Evolutionary conservation across 176 grass and related monocot species (phyloP), one percentile per base, ranked within the genome.

Genomic region (Puccinellia tenuiflora): DNA sequence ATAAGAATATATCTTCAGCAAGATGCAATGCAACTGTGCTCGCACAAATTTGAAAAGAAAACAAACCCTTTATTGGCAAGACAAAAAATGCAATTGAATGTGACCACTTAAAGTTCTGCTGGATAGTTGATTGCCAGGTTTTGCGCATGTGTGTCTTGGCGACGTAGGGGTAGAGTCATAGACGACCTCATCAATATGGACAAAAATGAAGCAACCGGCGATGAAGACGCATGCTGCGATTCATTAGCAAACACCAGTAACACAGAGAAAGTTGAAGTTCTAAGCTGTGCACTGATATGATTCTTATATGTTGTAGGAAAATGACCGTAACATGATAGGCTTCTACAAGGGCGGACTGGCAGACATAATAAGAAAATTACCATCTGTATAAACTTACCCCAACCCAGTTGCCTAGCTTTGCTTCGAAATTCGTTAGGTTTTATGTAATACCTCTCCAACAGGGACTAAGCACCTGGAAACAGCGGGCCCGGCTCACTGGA

Each of bases 31-130:
- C 31, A 5, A 53, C 30, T 22, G 73, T 76, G 30, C 48, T 12
- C 1, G 13, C 30, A 9, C 31, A 52, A 76, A 55, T 15, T 37
- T 76, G 4, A n/a, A 55, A 55, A 75, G 28, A 34, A 37, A 37
- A 75, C 47, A 76, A 24, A 37, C 76, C 39, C 26, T 79, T 65
- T 79, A 63, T 24, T 24, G 39, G 42, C 57, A 79, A 79, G 28
- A 48, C 26, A 57, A 65, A 33, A 66, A 45, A 62, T 33, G 39
- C 15, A 40, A 40, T 20, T 7, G 24, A 79, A n/a, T 63, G 25
- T 45, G 2, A 4, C 17, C 55, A 46, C 39, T 63, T 31, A 11
- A 59, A 79, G 25, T 16, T 79, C 5, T 31, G 10, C 38, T 79
- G 17, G 25, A 31, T 63, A 63, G 56, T 46, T 12, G 2, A 63